Base-by-base conservation (phyloP, 2,329 filamentous ascomycete genomes). In the Scleromitrula shiraiana region DNA sequence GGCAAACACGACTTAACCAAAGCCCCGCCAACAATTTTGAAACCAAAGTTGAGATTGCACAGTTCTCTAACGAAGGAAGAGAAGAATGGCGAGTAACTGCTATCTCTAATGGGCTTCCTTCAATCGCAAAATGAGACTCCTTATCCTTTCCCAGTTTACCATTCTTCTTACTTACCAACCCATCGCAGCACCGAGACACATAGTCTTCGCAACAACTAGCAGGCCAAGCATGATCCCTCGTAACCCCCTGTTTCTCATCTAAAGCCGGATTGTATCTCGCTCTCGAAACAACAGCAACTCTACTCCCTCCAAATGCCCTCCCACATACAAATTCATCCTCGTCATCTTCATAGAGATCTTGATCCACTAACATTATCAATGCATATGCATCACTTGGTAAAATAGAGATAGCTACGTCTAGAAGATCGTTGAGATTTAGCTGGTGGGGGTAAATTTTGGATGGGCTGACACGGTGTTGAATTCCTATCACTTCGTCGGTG, bases 241-340 rank as follows among this genome's bases (percentile, higher is more conserved):
- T 53, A 3, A 62, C 45, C 2, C 51, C 55, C 0, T 62, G 68
- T 2, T 62, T 50, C 4, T 66, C 57, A 14, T 72, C 70, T 19
- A 80, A 64, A 0, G 35, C 26, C 0, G 82, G 82, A 39, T 78
- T 68, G 53, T 86, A 85, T 22, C 82, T 67, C 8, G 82, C 79
- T 0, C 68, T 73, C 0, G 76, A 80, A 0, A 87, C 76, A 1
- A 85, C 73, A 0, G 74, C 72, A 1, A 86, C 73, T 4, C 82
- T 69, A 49, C 75, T 79, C 0, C 73, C 77, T 0, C 82, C 82
- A 59, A 81, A 87, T 0, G 82, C 80, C 23, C 80, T 66, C 0
- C 82, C 82, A 52, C 80, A 83, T 45, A 75, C 78, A 56, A 85
- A 87, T 17, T 79, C 46, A 50, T 85, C 82, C 0, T 83, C 76